Percentiles rank a stretch among this genome's conserved stretches.
These are phyloP conservation scores for Globisporangium cystogenes DNA, from an alignment of 352 stramenopile genomes.

Conservation along the genomic window DNA sequence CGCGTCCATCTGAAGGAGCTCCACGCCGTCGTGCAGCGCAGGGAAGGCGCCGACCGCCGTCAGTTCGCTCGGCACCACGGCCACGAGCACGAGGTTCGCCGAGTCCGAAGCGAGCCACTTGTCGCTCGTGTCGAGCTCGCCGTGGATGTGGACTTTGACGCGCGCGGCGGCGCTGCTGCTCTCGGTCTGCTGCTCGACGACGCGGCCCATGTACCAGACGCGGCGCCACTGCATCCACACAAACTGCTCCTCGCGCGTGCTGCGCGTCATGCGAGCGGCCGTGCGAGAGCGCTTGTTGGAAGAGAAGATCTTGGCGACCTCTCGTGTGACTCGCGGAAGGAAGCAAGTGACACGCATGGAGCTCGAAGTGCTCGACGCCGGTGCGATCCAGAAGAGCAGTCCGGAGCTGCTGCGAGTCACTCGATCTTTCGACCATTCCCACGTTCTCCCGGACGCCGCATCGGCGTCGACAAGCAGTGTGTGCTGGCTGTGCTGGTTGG, in stretches of 20 bases:
- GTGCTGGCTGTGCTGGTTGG: too few species aligned
- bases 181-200: conserved; percentile 16
- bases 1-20: conserved; percentile 32
- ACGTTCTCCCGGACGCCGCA: neutral
- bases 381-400: too few species aligned
- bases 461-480: too few species aligned
- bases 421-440: neutral
- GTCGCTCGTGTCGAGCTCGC: conserved; percentile 34
- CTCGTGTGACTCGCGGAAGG: too few species aligned
- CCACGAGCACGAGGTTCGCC: conserved; percentile 22
- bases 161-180: neutral
- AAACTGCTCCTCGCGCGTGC: conserved; percentile 10
- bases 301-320: too few species aligned
- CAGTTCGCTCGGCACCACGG: conserved; percentile 16
- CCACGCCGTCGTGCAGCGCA: conserved; percentile 22
- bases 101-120: conserved; percentile 29
- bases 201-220: conserved; percentile 43
- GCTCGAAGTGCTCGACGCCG: too few species aligned
- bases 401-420: too few species aligned
- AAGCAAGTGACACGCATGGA: too few species aligned
- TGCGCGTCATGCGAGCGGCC: too few species aligned
- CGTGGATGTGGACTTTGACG: conserved; percentile 31
- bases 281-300: too few species aligned
- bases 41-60: conserved; percentile 36
- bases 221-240: conserved; percentile 35